Base-by-base conservation (phyloP, 1,284 basidiomycete species). In the Ceratobasidium sp. region DNA sequence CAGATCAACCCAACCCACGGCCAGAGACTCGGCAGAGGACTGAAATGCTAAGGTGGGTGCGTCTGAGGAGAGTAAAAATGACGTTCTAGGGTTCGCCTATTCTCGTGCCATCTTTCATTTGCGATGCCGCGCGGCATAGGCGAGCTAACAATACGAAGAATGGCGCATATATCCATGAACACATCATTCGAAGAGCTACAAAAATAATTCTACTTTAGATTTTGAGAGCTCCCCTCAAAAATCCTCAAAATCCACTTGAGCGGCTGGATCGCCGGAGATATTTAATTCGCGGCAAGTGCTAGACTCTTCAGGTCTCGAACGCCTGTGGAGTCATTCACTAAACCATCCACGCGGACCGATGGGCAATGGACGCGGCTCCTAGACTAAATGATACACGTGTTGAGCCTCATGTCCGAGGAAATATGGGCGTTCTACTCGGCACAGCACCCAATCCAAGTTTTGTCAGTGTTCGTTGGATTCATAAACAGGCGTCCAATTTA, bases 371-470 rank as follows among this genome's bases (percentile, higher is more conserved):
- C 32, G 32, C n/a, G n/a, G n/a, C n/a, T 48, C 36, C 30, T 41
- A 52, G 23, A 50, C 23, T 26, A 28, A 39, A 41, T 67, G 50
- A 67, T 53, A 55, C 62, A 67, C 62, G 62, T 67, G 62, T 41
- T 26, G 45, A 14, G 30, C 48, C 36, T 46, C 62, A 43, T 67
- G 65, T 32, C 41, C 26, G 16, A 41, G 57, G 21, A 23, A 14
- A 28, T 21, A n/a, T 36, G 36, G 16, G 26, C 14, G 14, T 16
- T 12, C n/a, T 60, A 32, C 41, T 60, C 41, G 58, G 58, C 36
- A 60, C 21, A 2, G 28, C 23, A 18, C 36, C 36, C 36, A 60
- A 60, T 53, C 14, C 52, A 2, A 32, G 12, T 14, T 53, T 28
- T 28, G 32, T 28, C 23, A 32, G 12, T 9, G 4, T 32, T 32